Conservation (phyloP, 1,284 basidiomycete species). For the Cryptococcus sp. region DNA sequence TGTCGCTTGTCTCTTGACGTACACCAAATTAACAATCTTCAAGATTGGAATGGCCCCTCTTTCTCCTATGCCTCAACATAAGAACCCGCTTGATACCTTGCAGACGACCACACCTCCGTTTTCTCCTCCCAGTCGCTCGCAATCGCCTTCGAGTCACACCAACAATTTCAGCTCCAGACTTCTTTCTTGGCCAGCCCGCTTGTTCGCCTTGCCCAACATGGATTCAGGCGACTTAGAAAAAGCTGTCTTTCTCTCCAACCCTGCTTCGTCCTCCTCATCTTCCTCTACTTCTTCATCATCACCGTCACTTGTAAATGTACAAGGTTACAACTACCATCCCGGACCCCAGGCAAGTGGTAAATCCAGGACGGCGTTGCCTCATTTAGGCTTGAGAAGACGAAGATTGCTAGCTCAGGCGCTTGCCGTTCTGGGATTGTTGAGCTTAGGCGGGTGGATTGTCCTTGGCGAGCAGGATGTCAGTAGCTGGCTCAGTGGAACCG, state of each 20-base stretch:
- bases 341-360: too few relatives aligned
- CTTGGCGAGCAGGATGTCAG: background rate
- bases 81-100: background rate
- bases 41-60: background rate
- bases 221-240: background rate
- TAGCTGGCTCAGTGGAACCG: background rate
- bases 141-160: too few relatives aligned
- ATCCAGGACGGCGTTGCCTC: background rate
- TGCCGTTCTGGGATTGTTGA: background rate
- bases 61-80: background rate
- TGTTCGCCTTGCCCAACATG: slow-evolving; percentile 2
- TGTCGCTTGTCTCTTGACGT: too few relatives aligned
- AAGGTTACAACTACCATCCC: background rate
- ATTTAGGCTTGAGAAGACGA: background rate
- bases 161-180: too few relatives aligned
- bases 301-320: background rate
- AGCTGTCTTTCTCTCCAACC: background rate
- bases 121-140: too few relatives aligned
- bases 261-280: background rate
- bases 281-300: background rate
- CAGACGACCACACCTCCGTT: too few relatives aligned
- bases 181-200: background rate
- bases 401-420: background rate
- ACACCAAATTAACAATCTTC: too few relatives aligned
- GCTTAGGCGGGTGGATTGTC: background rate